Evolutionary conservation across 1,284 basidiomycete species (phyloP), one percentile per base, ranked within the genome.

Genomic region (Rugosomyces carneus): DNA sequence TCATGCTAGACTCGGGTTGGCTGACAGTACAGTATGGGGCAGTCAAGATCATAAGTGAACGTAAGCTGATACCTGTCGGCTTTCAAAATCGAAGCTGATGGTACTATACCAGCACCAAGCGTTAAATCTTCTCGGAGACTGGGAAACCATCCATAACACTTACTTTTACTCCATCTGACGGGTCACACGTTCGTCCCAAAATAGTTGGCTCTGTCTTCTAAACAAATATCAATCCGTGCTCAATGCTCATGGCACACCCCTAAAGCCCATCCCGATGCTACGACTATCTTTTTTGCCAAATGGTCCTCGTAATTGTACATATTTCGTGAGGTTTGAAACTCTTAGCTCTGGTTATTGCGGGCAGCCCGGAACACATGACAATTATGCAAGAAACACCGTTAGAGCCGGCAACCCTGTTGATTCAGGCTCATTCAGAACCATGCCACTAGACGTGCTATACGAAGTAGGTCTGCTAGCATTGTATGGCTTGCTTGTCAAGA

Each of bases 371-470:
- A 34, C n/a, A 15, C n/a, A 3, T 34, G 31, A n/a, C 15, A 2
- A 34, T 15, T n/a, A 13, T 13, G 3, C 13, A 8, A 8, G 15
- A 34, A 3, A 34, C n/a, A 15, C n/a, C 2, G 6, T 34, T 16
- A 16, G 8, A 29, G 13, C 13, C 10, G 27, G 4, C 21, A 23
- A 29, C 13, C 27, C 27, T 34, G n/a, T 8, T 2, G n/a, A 8
- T n/a, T 6, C 15, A 16, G n/a, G 5, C n/a, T 34, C 31, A 16
- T 15, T 34, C 31, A n/a, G n/a, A 16, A 34, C 15, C 15, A 11
- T 49, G 31, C 48, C 51, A 18, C 42, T 52, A 10, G 51, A 52
- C 26, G 27, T 49, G 23, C 34, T 52, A 29, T 49, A 44, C 15
- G 48, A 52, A 39, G 51, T 47, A 15, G 24, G 11, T 15, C 19